These are phyloP conservation scores for Aspergillus fijiensis DNA, from an alignment of 2,329 filamentous ascomycete species.

Conservation along the genomic window DNA sequence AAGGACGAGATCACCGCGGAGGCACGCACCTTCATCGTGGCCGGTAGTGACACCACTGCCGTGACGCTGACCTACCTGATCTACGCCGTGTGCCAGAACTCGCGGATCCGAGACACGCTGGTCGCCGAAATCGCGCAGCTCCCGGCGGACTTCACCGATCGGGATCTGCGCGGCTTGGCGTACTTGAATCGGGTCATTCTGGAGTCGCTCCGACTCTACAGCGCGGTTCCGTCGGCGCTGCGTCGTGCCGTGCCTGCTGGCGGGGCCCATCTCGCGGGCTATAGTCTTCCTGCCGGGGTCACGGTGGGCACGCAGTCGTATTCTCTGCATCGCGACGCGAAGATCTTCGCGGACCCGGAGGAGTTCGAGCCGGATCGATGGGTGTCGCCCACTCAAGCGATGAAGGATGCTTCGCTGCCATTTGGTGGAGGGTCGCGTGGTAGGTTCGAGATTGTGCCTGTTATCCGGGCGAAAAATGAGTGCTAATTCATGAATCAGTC, in stretches of 20 bases:
- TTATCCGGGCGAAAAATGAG: background rate
- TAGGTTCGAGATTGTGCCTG: conserved; percentile 13
- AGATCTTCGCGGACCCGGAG: conserved; percentile 51
- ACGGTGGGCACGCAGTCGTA: conserved; percentile 56
- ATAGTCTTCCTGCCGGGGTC: conserved; percentile 52
- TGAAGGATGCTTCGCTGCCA: conserved; percentile 62
- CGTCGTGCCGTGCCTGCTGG: conserved; percentile 52
- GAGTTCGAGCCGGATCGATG: conserved; percentile 31
- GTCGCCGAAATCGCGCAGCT: conserved; percentile 19
- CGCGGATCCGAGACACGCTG: conserved; percentile 17
- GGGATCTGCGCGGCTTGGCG: conserved; percentile 53
- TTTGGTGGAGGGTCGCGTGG: conserved; percentile 67
- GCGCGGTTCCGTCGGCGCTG: conserved; percentile 57
- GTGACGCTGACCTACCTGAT: conserved; percentile 49
- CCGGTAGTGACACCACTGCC: conserved; percentile 55
- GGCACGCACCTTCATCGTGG: conserved; percentile 49
- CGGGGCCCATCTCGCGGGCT: conserved; percentile 44
- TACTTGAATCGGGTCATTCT: conserved; percentile 58
- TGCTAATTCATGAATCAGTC: conserved; percentile 32
- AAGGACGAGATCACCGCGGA: conserved; percentile 41
- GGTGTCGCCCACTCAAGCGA: conserved; percentile 31
- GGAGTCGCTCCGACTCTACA: conserved; percentile 58
- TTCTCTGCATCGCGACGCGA: conserved; percentile 55
- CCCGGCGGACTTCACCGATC: conserved; percentile 16
- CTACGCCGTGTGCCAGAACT: conserved; percentile 23